Evolutionary conservation across 108 stramenopile species (phyloP).

Genomic region (Nannochloropsis granulata): DNA sequence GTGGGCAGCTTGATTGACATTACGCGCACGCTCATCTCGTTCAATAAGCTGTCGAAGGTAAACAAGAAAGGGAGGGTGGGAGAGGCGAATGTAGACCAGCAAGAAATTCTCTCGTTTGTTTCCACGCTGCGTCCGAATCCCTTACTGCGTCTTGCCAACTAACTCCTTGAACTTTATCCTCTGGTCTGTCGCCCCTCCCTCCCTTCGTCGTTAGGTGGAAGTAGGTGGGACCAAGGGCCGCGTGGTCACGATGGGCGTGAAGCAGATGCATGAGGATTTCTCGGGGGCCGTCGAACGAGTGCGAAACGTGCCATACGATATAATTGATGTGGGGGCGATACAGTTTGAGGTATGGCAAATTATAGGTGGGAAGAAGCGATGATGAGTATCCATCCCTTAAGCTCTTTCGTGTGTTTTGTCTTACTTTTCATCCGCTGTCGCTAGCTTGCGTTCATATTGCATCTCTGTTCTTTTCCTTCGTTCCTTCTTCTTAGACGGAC

Average conservation of each 20-base stretch:
- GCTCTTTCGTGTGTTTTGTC: too few relatives aligned
- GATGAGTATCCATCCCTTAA: too few relatives aligned
- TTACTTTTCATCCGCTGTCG: too few relatives aligned
- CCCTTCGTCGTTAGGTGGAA: background rate
- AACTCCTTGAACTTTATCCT: background rate
- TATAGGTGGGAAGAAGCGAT: too few relatives aligned
- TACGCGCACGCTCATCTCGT: conserved; percentile 66
- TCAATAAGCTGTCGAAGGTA: conserved; percentile 63
- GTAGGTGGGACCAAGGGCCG: conserved; percentile 75
- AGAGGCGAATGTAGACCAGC: background rate
- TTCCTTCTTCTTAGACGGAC: background rate
- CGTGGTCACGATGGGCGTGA: conserved; percentile 55
- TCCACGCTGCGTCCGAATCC: background rate
- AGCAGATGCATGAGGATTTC: conserved; percentile 65
- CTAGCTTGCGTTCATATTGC: too few relatives aligned
- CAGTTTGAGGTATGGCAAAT: conserved; percentile 8
- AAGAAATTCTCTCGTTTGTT: background rate
- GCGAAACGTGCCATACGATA: conserved; percentile 64
- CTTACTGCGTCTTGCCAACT: background rate
- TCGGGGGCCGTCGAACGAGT: conserved; percentile 49
- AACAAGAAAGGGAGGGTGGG: background rate
- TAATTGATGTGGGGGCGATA: conserved; percentile 63
- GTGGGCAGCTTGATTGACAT: conserved; percentile 73
- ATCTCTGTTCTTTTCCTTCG: too few relatives aligned
- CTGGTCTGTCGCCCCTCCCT: background rate